Evolutionary conservation across 208 protist genomes (phyloP), one percentile per base, ranked within the genome.

Genomic region (Wallacemonas sp.): DNA sequence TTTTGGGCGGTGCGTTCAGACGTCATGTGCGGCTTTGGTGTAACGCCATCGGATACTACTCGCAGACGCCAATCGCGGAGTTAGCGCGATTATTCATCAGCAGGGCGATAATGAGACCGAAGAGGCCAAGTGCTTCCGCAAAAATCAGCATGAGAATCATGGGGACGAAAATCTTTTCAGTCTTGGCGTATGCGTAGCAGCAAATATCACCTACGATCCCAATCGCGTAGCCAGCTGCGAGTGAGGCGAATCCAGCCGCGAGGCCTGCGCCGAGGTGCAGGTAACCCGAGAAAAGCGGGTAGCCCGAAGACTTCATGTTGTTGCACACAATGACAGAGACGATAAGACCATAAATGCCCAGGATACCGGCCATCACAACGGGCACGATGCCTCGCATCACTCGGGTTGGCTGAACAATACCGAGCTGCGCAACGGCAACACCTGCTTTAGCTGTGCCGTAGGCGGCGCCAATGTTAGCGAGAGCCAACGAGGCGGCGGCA

Each of bases 141-240:
- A 99, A 99, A 92, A 99, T 99, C 63, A 99, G 97, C 88, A 99
- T 99, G 33, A 99, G 90, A 87, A 99, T 98, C 98, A 99, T 99
- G 47, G 93, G 96, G 33, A 99, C 97, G 81, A 99, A 99, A 21
- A 99, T 92, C 65, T 92, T 96, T 53, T 98, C 97, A 66, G 99
- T 97, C 73, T 98, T 91, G 59, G 80, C 90, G 64, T 94, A 96
- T 11, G 93, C 90, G 69, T 91, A 85, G 71, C 84, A 91, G 70
- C 87, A 96, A 78, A 98, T 93, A 80, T 99, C 98, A 68, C 98
- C 99, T 19, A 99, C 97, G 77, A 99, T 95, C 67, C 99, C 99
- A 75, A 99, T 99, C 30, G 98, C 94, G 49, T 99, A 97, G 53
- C 99, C 98, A 21, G 98, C 94, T 15, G 96, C 97, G 9, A 99